Evolutionary conservation across 2,329 filamentous ascomycete genomes (phyloP).

Genomic region (Didymella keratinophila): DNA sequence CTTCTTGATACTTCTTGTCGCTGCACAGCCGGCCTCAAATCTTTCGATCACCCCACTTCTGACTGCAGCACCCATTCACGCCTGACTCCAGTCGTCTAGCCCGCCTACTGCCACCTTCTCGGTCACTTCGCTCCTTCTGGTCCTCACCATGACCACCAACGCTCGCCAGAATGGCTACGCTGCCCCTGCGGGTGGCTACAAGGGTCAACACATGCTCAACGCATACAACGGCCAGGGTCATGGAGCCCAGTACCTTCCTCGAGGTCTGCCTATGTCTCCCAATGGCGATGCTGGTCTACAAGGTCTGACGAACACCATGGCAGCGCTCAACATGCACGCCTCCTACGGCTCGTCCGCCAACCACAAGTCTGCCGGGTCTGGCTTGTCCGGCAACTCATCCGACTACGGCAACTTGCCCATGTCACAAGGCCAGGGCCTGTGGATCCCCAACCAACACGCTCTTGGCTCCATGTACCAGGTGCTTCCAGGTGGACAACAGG

Average conservation of each 20-base stretch:
- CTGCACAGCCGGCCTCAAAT: slow-evolving; percentile 18
- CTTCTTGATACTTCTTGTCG: slow-evolving; percentile 28
- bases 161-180: slow-evolving; percentile 43
- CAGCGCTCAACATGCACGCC: slow-evolving; percentile 48
- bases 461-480: slow-evolving; percentile 47
- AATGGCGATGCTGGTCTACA: slow-evolving; percentile 43
- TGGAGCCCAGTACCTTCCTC: slow-evolving; percentile 46
- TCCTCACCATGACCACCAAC: slow-evolving; percentile 40
- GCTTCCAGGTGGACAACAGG: slow-evolving; percentile 43
- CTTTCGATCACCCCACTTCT: slow-evolving; percentile 17
- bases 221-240: slow-evolving; percentile 44
- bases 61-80: slow-evolving; percentile 11
- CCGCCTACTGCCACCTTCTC: slow-evolving; percentile 4
- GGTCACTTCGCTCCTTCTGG: slow-evolving; percentile 2
- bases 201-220: slow-evolving; percentile 44
- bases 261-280: slow-evolving; percentile 46
- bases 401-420: slow-evolving; percentile 46
- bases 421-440: slow-evolving; percentile 49
- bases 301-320: slow-evolving; percentile 47
- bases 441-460: slow-evolving; percentile 49
- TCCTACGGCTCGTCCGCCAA: slow-evolving; percentile 44
- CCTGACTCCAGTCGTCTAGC: slow-evolving; percentile 5
- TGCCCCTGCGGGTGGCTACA: slow-evolving; percentile 37
- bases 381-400: slow-evolving; percentile 43
- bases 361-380: slow-evolving; percentile 44